Evolutionary conservation across 2,329 filamentous ascomycete species (phyloP), one percentile per base, ranked within the genome.

Genomic region (Pseudocercospora ulei): DNA sequence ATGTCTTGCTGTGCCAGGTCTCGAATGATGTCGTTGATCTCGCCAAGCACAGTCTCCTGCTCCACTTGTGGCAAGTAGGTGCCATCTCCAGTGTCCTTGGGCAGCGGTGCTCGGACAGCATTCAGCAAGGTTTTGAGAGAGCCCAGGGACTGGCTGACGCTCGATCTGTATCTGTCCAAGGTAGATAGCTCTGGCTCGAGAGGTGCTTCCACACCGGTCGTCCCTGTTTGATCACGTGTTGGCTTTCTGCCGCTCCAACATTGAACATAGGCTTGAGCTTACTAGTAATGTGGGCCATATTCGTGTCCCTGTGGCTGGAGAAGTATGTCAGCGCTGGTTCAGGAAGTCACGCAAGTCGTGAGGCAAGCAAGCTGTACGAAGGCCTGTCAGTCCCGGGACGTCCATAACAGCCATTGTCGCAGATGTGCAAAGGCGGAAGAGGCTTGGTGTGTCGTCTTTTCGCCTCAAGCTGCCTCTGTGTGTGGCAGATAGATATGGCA

Each of bases 31-130:
- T 49, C 46, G 24, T 43, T 41, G 29, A 56, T 29, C 11, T 48
- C 45, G 42, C 43, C 40, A 45, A 26, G 45, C 16, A 41, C 18
- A 29, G 28, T 55, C 30, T 44, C 50, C 27, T 47, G 50, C 44
- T 47, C 51, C 19, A 24, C 61, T 39, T 20, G 44, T 9, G 63
- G 47, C 2, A 67, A 46, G 30, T 62, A 54, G 2, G 64, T 61
- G 12, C 66, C 66, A 55, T 69, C 62, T 7, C 65, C 65, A 3
- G 65, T 68, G 12, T 63, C 55, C n/a, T 52, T 58, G 4, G 58
- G 59, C 11, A 59, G 31, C 4, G 58, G 54, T 23, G 56, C 54
- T 43, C 51, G 50, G 35, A 58, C 48, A 7, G 56, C 57, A 18
- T 54, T 52, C 11, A 60, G 43, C 9, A 60, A 46, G 18, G 48